A percentile compares a stretch with the other conserved stretches of the same genome.
Evolutionary conservation across 176 grass and related monocot species (phyloP).

Genomic region (Saccharum spontaneum): DNA sequence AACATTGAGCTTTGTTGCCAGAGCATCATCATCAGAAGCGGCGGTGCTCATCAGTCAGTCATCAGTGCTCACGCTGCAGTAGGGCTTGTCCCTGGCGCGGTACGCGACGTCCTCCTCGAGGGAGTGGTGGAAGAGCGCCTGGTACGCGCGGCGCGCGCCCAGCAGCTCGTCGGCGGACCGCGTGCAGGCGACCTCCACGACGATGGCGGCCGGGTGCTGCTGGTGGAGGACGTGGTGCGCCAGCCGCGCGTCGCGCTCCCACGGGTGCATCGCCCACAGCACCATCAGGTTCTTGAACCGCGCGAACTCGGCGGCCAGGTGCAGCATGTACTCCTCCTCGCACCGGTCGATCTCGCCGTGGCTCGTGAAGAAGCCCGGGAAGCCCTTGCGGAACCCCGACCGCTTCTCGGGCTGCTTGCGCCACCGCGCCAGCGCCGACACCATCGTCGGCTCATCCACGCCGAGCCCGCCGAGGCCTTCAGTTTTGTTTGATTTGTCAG

Average conservation of each 20-base stretch:
- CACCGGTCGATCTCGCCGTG: conserved; percentile 55
- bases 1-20: neutral
- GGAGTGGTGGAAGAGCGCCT: conserved; percentile 80
- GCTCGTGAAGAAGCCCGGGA: conserved; percentile 51
- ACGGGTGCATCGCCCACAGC: conserved; percentile 92
- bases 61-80: conserved; percentile 50
- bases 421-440: conserved; percentile 65
- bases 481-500: too few relatives aligned
- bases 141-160: conserved; percentile 74
- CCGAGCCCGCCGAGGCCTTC: conserved; percentile 72
- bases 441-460: conserved; percentile 70
- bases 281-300: conserved; percentile 88
- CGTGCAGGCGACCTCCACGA: conserved; percentile 80
- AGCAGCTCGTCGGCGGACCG: conserved; percentile 82
- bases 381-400: conserved; percentile 60
- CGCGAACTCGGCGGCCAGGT: conserved; percentile 68
- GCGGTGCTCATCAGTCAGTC: too few relatives aligned
- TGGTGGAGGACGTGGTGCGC: conserved; percentile 76
- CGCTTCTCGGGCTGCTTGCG: conserved; percentile 76
- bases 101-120: conserved; percentile 94
- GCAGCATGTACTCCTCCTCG: conserved; percentile 65
- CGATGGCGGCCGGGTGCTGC: conserved; percentile 51
- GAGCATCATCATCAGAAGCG: neutral
- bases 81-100: conserved; percentile 61
- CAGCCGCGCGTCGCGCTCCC: conserved; percentile 84